Evolutionary conservation across 495 filamentous ascomycete genomes (phyloP).

Genomic region (Podospora didyma): DNA sequence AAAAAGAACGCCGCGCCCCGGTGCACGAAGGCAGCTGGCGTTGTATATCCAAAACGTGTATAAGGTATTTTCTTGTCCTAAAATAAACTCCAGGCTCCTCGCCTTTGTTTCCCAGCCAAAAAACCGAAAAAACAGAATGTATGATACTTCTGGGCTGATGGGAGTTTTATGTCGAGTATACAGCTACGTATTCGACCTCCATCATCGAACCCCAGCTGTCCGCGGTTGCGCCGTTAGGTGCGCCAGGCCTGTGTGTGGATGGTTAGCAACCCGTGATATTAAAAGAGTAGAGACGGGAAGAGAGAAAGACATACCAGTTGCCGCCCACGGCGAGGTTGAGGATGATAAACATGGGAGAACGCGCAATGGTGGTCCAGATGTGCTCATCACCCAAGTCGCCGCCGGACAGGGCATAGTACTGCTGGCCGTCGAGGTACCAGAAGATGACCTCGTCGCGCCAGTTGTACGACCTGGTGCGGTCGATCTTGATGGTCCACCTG

Average conservation of each 20-base stretch:
- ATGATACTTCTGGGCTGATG: no score
- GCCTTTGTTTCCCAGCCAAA: not conserved
- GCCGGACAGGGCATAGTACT: constrained; percentile 37
- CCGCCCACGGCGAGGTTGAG: constrained; percentile 51
- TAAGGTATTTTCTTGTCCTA: not conserved
- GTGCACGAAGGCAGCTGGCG: not conserved
- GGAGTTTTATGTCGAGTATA: constrained; percentile 24
- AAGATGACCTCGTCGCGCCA: constrained; percentile 42
- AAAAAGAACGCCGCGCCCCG: not conserved
- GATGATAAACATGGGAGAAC: constrained; percentile 43
- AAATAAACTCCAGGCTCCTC: not conserved
- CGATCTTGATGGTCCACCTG: constrained; percentile 42
- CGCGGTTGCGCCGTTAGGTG: constrained; percentile 28
- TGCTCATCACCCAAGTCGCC: constrained; percentile 37
- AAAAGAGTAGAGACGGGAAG: not conserved
- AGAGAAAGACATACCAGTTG: constrained; percentile 33
- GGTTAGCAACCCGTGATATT: not conserved
- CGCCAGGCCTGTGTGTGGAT: constrained; percentile 20
- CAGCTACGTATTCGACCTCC: constrained; percentile 46
- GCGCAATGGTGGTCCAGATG: constrained; percentile 43
- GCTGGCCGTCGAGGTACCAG: constrained; percentile 41
- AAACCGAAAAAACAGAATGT: not conserved
- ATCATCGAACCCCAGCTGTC: constrained; percentile 47
- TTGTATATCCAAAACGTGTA: not conserved
- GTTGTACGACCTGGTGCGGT: constrained; percentile 31